Conservation (phyloP, 1,139 yeast genomes). For the Candida pseudoviswanathii region DNA sequence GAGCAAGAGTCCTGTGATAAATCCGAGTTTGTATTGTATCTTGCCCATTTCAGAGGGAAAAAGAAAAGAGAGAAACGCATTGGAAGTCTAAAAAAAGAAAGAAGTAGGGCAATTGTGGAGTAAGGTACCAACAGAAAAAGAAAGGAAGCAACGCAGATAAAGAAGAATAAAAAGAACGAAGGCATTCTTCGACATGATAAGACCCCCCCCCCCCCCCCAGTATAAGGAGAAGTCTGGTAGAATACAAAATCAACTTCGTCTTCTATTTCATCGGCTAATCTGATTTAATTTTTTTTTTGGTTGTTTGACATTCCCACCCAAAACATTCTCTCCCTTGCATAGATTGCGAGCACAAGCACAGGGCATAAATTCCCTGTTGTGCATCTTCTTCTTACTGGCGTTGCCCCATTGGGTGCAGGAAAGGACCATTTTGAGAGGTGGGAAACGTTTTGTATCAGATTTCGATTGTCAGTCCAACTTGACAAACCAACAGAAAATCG, state of each 20-base stretch:
- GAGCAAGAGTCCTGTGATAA: not conserved
- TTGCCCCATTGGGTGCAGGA: too few relatives aligned
- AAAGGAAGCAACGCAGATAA: not conserved
- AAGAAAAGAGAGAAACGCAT: not conserved
- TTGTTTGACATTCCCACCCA: not conserved
- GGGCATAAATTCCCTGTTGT: not conserved
- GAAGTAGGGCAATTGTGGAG: not conserved
- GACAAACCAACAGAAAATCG: not conserved
- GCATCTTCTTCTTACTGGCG: too few relatives aligned
- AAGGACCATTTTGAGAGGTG: not conserved
- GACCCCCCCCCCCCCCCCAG: too few relatives aligned
- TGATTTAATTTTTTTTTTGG: not conserved
- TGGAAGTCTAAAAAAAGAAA: not conserved
- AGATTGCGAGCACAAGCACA: not conserved
- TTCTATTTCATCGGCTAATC: not conserved
- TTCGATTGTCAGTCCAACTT: too few relatives aligned
- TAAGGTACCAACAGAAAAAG: not conserved
- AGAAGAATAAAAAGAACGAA: not conserved
- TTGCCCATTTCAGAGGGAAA: not conserved
- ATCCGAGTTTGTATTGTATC: not conserved
- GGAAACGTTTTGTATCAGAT: not conserved
- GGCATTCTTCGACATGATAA: too few relatives aligned
- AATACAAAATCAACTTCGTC: not conserved
- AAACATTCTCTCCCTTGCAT: constrained; percentile 8
- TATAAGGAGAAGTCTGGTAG: not conserved